Base-by-base conservation (phyloP, 2,329 filamentous ascomycete genomes). In the Neonectria ditissima region DNA sequence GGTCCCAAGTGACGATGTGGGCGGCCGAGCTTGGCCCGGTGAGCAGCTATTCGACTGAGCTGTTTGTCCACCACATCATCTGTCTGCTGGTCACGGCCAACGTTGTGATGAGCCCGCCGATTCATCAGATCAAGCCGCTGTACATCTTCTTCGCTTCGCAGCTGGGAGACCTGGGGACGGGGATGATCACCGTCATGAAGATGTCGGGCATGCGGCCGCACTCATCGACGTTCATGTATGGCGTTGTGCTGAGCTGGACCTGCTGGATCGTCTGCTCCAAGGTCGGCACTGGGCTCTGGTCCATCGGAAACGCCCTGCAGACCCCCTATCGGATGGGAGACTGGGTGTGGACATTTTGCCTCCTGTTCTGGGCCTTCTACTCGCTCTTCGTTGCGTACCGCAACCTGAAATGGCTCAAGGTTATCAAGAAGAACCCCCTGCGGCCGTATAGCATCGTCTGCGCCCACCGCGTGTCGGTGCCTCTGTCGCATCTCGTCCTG, bases 101-200 rank as follows among this genome's bases (percentile, higher is more conserved):
- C 51, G 50, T 72, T 14, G 59, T 69, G 18, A 1, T 72, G 22
- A 66, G 68, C 13, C 69, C 73, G 1, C 51, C 62, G 5, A 54
- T 72, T 20, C 70, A 75, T 55, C 71, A 70, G 5, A 70, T 75
- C 34, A 70, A 70, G 44, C 69, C 72, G 16, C n/a, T 74, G 1
- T 74, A 71, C 26, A 66, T 75, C 22, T 70, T 65, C 55, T 68
- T 71, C 48, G 67, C 69, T 4, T 70, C 73, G n/a, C 68, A 73
- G 24, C 45, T 71, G 0, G 73, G 73, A 8, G 72, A 75, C 28
- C 50, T 74, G 6, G 65, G 65, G 0, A 63, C 71, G 2, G 69
- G 59, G 9, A 50, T 60, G n/a, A 56, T 72, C 7, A 59, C 53
- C 20, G 45, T 73, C 9, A 50, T 75, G n/a, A 67, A 69, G 55